These are phyloP conservation scores for Carex myosuroides DNA, from an alignment of 176 grass and related monocot genomes.

Conservation along the genomic window DNA sequence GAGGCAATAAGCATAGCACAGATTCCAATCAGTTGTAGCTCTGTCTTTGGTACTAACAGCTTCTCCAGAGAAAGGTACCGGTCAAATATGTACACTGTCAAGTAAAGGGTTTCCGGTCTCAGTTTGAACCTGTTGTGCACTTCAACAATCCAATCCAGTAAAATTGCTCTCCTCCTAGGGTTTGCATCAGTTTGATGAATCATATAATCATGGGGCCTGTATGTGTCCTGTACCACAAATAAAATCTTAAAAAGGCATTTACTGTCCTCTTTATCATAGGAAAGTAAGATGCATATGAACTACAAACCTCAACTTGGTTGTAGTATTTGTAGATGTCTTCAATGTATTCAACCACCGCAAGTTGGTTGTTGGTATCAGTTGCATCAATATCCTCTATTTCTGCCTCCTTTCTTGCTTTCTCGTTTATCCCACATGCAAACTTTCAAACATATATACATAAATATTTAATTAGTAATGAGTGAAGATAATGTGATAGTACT, in stretches of 20 bases:
- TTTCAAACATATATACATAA: not conserved
- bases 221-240: slow-evolving; percentile 34
- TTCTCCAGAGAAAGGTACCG: slow-evolving; percentile 48
- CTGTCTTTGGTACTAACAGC: slow-evolving; percentile 32
- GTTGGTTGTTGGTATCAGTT: slow-evolving; percentile 48
- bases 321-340: slow-evolving; percentile 80
- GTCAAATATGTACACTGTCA: slow-evolving; percentile 65
- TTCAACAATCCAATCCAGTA: slow-evolving; percentile 64
- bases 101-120: slow-evolving; percentile 73
- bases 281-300: too few relatives aligned
- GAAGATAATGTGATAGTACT: too few relatives aligned
- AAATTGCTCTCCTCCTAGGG: slow-evolving; percentile 59
- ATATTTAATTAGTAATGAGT: not conserved
- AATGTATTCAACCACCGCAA: slow-evolving; percentile 73
- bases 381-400: slow-evolving; percentile 44
- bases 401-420: not conserved
- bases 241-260: not conserved
- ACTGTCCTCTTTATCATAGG: too few relatives aligned
- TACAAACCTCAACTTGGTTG: slow-evolving; percentile 43
- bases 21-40: slow-evolving; percentile 70
- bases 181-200: slow-evolving; percentile 42
- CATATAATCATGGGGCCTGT: slow-evolving; percentile 44
- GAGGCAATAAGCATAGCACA: slow-evolving; percentile 74
- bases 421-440: slow-evolving; percentile 19
- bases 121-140: slow-evolving; percentile 62